phyloP scores from a whole-genome alignment of 2,329 filamentous ascomycete species.

The Phaeophleospora eucalypticola region DNA sequence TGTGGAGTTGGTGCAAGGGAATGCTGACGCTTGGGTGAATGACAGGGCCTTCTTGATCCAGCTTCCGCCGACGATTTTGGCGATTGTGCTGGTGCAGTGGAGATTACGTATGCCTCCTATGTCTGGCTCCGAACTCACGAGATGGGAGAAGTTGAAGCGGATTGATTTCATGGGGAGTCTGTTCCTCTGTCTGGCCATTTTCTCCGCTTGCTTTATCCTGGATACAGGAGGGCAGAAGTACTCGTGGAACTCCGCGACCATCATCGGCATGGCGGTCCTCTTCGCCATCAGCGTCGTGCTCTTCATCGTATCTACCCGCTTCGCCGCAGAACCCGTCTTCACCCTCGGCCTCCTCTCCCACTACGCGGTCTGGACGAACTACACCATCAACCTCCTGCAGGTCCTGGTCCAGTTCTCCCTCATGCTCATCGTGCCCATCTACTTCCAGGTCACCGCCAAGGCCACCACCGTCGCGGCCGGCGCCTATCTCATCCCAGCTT shows the following conservation, averaged over 20 bases:
- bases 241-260: constrained; percentile 35
- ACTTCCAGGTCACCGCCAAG: constrained; percentile 62
- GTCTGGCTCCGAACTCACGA: constrained; percentile 5
- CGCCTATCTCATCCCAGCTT: constrained; percentile 62
- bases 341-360: constrained; percentile 52
- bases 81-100: constrained; percentile 45
- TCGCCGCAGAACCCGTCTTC: constrained; percentile 48
- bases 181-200: constrained; percentile 43
- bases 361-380: constrained; percentile 52
- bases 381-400: constrained; percentile 52
- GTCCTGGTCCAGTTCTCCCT: constrained; percentile 56
- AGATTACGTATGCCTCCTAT: constrained; percentile 20
- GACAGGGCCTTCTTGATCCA: constrained; percentile 55
- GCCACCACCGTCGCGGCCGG: constrained; percentile 57
- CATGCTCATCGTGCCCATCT: constrained; percentile 64
- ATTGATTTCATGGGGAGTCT: constrained; percentile 58
- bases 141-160: constrained; percentile 41
- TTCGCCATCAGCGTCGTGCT: constrained; percentile 9
- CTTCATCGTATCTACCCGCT: constrained; percentile 22
- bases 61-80: constrained; percentile 51
- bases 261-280: constrained; percentile 22
- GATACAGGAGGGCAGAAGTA: constrained; percentile 47
- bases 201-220: constrained; percentile 44
- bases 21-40: too few species aligned
- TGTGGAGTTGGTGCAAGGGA: too few species aligned